phyloP scores from a whole-genome alignment of 2,329 filamentous ascomycete genomes.

The Penicillium italicum region DNA sequence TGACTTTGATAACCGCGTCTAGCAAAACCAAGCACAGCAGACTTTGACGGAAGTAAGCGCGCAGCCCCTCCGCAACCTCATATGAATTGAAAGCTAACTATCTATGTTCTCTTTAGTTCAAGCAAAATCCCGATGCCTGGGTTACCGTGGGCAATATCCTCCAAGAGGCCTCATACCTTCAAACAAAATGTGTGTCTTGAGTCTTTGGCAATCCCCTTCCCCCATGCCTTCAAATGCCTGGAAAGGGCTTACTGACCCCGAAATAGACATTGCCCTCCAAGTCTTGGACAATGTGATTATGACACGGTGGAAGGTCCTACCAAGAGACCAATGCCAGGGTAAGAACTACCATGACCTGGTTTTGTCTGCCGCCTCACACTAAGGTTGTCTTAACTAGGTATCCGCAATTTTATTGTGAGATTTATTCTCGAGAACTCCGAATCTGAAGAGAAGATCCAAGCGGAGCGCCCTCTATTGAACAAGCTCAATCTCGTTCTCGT shows the following conservation, averaged over 20 bases:
- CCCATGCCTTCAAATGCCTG: not conserved
- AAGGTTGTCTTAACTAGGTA: constrained; percentile 57
- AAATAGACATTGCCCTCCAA: constrained; percentile 81
- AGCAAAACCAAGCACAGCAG: constrained; percentile 96
- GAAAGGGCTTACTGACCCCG: constrained; percentile 31
- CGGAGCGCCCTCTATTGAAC: constrained; percentile 86
- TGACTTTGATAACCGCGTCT: constrained; percentile 32
- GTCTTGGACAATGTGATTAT: constrained; percentile 97
- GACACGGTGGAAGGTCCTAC: constrained; percentile 98
- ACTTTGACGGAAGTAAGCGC: constrained; percentile 79
- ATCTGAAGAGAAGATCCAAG: constrained; percentile 80
- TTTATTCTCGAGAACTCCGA: constrained; percentile 94
- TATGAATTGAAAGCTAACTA: not conserved
- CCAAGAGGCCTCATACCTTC: constrained; percentile 83
- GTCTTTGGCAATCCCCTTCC: not conserved
- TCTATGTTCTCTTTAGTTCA: constrained; percentile 65
- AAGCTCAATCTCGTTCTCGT: constrained; percentile 98
- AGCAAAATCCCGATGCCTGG: constrained; percentile 98
- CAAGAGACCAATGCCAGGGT: constrained; percentile 93
- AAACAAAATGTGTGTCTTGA: constrained; percentile 80
- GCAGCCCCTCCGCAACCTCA: not conserved
- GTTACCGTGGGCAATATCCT: constrained; percentile 96
- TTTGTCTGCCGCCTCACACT: not conserved
- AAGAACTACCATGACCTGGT: constrained; percentile 8
- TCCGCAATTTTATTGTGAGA: constrained; percentile 98